Conservation (phyloP, 495 filamentous ascomycete species). For the Penicillium soppii region DNA sequence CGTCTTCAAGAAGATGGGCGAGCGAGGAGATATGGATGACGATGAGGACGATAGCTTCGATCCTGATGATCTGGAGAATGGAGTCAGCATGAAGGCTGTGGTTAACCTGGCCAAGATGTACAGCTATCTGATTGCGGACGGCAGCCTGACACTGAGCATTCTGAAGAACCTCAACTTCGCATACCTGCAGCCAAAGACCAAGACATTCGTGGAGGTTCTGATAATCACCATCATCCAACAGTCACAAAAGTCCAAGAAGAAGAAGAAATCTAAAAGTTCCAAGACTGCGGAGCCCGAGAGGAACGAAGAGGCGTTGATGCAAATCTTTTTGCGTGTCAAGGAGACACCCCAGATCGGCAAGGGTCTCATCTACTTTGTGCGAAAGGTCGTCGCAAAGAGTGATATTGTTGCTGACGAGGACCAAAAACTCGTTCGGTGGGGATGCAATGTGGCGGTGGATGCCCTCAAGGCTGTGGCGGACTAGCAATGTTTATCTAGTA, state of each 20-base stretch:
- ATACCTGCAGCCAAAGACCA: slow-evolving; percentile 73
- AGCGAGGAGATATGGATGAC: slow-evolving; percentile 56
- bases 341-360: slow-evolving; percentile 62
- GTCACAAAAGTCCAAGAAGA: slow-evolving; percentile 45
- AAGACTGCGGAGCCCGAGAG: slow-evolving; percentile 27
- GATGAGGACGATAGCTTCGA: slow-evolving; percentile 52
- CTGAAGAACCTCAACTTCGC: slow-evolving; percentile 78
- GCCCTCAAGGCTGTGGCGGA: slow-evolving; percentile 52
- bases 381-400: slow-evolving; percentile 70
- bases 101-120: slow-evolving; percentile 90
- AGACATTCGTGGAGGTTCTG: slow-evolving; percentile 75
- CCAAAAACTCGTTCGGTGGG: slow-evolving; percentile 60
- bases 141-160: slow-evolving; percentile 59
- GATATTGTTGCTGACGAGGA: slow-evolving; percentile 68
- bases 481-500: slow-evolving; percentile 11
- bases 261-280: slow-evolving; percentile 22
- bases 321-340: slow-evolving; percentile 61
- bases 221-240: slow-evolving; percentile 72
- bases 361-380: slow-evolving; percentile 76
- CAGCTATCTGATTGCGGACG: slow-evolving; percentile 68
- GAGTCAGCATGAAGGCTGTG: slow-evolving; percentile 59
- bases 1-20: slow-evolving; percentile 82
- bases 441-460: slow-evolving; percentile 63
- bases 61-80: slow-evolving; percentile 48
- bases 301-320: slow-evolving; percentile 56